A percentile compares a stretch with the other conserved stretches of the same genome.
phyloP scores from a whole-genome alignment of 768 basidiomycete genomes.

The Ephemerocybe angulata region DNA sequence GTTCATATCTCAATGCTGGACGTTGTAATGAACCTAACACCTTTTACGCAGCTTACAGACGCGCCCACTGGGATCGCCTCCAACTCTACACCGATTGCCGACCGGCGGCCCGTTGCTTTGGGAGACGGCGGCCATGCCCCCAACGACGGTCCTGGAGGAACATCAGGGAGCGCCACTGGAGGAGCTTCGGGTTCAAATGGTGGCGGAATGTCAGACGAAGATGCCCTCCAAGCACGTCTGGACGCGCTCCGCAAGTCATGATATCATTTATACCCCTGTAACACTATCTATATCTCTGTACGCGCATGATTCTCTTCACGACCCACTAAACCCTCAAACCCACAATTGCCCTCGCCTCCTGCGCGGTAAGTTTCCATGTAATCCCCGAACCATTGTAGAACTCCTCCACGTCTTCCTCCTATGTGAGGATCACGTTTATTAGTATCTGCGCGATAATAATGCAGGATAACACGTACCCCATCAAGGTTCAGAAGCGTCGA shows the following conservation, averaged over 20 bases:
- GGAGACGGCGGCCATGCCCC: slow-evolving; percentile 57
- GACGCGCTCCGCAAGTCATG: slow-evolving; percentile 71
- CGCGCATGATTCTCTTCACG: slow-evolving; percentile 1
- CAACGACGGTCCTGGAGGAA: slow-evolving; percentile 21
- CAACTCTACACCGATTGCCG: slow-evolving; percentile 54
- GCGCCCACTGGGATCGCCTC: slow-evolving; percentile 72
- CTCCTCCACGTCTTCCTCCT: slow-evolving; percentile 95
- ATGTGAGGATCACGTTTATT: background rate
- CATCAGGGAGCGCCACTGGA: slow-evolving; percentile 32
- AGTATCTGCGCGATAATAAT: background rate
- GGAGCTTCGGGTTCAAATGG: slow-evolving; percentile 34
- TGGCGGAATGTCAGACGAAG: slow-evolving; percentile 67
- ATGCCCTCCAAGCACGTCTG: slow-evolving; percentile 88
- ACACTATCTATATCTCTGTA: slow-evolving; percentile 3
- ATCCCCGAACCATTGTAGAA: slow-evolving; percentile 94
- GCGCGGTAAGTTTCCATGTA: slow-evolving; percentile 75
- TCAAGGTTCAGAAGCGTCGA: slow-evolving; percentile 90
- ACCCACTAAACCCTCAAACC: slow-evolving; percentile 34
- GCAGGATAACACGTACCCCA: slow-evolving; percentile 41
- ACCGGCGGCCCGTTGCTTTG: slow-evolving; percentile 79
- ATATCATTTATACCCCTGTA: slow-evolving; percentile 1
- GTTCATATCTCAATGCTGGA: slow-evolving; percentile 8
- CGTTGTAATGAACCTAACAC: slow-evolving; percentile 3
- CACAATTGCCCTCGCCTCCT: slow-evolving; percentile 71
- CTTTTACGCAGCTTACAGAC: slow-evolving; percentile 64